Conservation (phyloP, 2,329 filamentous ascomycete genomes). For the Biscogniauxia marginata region DNA sequence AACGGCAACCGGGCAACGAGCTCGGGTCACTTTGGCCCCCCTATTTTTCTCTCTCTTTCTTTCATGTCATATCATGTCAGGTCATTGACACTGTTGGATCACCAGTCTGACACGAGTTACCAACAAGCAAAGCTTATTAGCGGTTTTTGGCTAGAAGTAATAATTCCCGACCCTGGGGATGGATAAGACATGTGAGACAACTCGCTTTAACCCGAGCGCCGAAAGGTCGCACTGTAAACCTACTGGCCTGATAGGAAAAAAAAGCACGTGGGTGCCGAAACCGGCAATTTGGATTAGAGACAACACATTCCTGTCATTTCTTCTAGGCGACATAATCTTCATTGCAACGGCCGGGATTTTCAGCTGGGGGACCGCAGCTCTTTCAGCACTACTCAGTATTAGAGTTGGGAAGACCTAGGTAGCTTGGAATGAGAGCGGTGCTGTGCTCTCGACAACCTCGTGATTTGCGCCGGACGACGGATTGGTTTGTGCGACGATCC, state of each 20-base stretch:
- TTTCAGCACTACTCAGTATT: neutral
- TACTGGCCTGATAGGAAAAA: too few species aligned
- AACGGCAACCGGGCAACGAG: neutral
- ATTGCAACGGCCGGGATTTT: neutral
- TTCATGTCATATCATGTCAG: neutral
- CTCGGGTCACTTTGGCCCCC: neutral
- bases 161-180: neutral
- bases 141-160: neutral
- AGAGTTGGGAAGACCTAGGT: neutral
- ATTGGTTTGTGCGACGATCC: neutral
- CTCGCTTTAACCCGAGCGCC: neutral
- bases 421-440: neutral
- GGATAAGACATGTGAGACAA: neutral
- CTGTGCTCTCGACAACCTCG: neutral
- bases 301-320: neutral
- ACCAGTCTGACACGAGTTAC: neutral
- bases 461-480: neutral
- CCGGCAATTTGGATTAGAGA: neutral
- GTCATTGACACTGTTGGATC: neutral
- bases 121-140: neutral
- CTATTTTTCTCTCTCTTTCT: neutral
- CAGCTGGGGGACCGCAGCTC: neutral
- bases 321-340: neutral
- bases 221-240: neutral
- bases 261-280: neutral